A percentile compares a stretch with the other conserved stretches of the same genome.
phyloP scores from a whole-genome alignment of 1,139 yeast genomes.

The Nakaseomyces delphensis region DNA sequence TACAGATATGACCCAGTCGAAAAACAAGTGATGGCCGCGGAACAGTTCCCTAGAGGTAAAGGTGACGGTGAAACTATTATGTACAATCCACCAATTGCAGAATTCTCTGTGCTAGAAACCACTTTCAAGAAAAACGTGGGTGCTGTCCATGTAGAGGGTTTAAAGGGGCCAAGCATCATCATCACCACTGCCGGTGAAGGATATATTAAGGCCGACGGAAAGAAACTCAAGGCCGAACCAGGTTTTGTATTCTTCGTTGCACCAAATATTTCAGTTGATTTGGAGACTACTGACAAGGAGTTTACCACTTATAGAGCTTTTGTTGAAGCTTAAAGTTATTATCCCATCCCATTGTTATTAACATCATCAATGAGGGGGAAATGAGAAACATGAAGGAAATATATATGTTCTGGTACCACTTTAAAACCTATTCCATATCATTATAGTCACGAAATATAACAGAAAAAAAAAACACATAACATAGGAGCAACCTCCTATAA shows the following conservation, averaged over 20 bases:
- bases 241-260: constrained; percentile 84
- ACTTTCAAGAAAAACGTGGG: constrained; percentile 42
- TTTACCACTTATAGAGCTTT: constrained; percentile 83
- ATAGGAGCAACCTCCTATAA: not conserved
- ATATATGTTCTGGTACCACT: not conserved
- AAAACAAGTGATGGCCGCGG: constrained; percentile 81
- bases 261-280: constrained; percentile 58
- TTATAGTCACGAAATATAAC: constrained; percentile 3
- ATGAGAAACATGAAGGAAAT: too few species aligned
- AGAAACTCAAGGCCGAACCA: constrained; percentile 41
- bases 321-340: constrained; percentile 41
- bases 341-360: too few species aligned
- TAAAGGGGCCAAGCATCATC: constrained; percentile 82
- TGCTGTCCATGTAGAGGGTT: constrained; percentile 42
- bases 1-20: constrained; percentile 83
- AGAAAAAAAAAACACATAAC: not conserved
- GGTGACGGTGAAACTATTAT: constrained; percentile 63
- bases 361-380: too few species aligned
- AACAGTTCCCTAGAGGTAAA: constrained; percentile 49
- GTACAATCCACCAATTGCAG: constrained; percentile 95
- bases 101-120: constrained; percentile 84
- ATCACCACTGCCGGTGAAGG: constrained; percentile 82
- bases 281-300: constrained; percentile 44
- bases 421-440: too few species aligned
- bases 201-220: constrained; percentile 37